These are phyloP conservation scores for Metarhizium sp. DNA, from an alignment of 2,329 filamentous ascomycete species.

Conservation along the genomic window DNA sequence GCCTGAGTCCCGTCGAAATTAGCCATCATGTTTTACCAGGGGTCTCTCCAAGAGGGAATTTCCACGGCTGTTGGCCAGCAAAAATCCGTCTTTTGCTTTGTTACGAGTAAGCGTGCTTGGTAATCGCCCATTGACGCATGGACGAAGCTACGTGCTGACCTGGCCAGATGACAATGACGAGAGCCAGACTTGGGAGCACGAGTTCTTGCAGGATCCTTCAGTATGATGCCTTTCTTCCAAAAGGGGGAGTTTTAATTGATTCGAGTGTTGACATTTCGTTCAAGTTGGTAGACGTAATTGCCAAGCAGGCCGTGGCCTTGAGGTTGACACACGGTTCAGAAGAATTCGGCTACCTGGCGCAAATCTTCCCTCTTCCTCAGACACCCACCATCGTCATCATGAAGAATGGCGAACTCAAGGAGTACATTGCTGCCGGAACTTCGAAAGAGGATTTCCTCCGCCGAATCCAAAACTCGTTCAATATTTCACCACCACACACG, in stretches of 20 bases:
- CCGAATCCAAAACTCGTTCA: slow-evolving; percentile 25
- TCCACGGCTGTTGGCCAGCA: slow-evolving; percentile 61
- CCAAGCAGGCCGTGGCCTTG: slow-evolving; percentile 57
- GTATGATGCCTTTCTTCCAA: slow-evolving; percentile 27
- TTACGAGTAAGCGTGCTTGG: slow-evolving; percentile 49
- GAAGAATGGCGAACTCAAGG: slow-evolving; percentile 65
- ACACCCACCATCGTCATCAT: slow-evolving; percentile 76
- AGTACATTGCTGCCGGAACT: slow-evolving; percentile 61
- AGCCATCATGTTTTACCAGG: slow-evolving; percentile 68
- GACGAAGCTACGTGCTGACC: slow-evolving; percentile 8
- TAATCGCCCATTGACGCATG: neutral
- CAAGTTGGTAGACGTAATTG: slow-evolving; percentile 47
- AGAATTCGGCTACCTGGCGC: slow-evolving; percentile 72
- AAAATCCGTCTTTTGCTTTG: slow-evolving; percentile 78
- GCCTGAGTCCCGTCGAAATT: neutral
- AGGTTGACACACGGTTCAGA: slow-evolving; percentile 63
- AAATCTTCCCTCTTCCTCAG: slow-evolving; percentile 71
- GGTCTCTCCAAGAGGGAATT: slow-evolving; percentile 74
- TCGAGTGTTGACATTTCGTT: slow-evolving; percentile 6
- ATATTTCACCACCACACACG: slow-evolving; percentile 12
- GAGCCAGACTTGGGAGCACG: slow-evolving; percentile 63
- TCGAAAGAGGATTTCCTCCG: slow-evolving; percentile 57
- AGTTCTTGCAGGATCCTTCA: slow-evolving; percentile 50
- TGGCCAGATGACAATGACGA: slow-evolving; percentile 55
- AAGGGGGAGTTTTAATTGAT: neutral